Percentiles rank a stretch among this genome's conserved stretches.
phyloP scores from a whole-genome alignment of 805 yeast genomes.

The Kregervanrija delftensis region DNA sequence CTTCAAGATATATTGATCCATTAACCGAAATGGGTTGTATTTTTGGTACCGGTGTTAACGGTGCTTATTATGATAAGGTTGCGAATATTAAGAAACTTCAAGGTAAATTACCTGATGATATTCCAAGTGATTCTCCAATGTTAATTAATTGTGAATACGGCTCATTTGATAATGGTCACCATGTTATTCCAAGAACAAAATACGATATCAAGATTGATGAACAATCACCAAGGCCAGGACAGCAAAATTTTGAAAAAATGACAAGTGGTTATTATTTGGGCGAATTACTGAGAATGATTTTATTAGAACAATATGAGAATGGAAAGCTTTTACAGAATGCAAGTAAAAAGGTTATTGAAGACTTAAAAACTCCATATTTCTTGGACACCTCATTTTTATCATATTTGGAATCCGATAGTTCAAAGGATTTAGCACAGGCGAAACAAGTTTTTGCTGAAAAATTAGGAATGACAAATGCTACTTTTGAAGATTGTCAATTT shows the following conservation, averaged over 20 bases:
- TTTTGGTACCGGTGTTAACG: slow-evolving; percentile 98
- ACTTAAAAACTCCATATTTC: slow-evolving; percentile 55
- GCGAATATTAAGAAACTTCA: slow-evolving; percentile 75
- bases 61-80: slow-evolving; percentile 86
- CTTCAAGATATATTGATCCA: slow-evolving; percentile 89
- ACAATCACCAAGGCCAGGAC: slow-evolving; percentile 94
- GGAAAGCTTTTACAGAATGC: slow-evolving; percentile 54
- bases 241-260: slow-evolving; percentile 97
- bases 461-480: slow-evolving; percentile 54
- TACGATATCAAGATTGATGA: slow-evolving; percentile 78
- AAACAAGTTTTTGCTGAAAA: slow-evolving; percentile 55
- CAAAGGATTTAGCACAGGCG: slow-evolving; percentile 75
- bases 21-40: slow-evolving; percentile 93
- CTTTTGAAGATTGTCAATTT: slow-evolving; percentile 75
- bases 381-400: slow-evolving; percentile 91
- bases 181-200: slow-evolving; percentile 82
- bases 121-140: slow-evolving; percentile 67
- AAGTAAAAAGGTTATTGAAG: slow-evolving; percentile 53
- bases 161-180: slow-evolving; percentile 91
- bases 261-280: slow-evolving; percentile 96
- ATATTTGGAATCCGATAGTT: slow-evolving; percentile 81
- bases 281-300: slow-evolving; percentile 76
- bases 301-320: slow-evolving; percentile 64
- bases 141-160: slow-evolving; percentile 99
- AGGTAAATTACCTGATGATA: slow-evolving; percentile 64